Percentiles rank a stretch among this genome's conserved stretches.
These are phyloP conservation scores for Passalora sequoiae DNA, from an alignment of 2,329 filamentous ascomycete species.

Conservation along the genomic window DNA sequence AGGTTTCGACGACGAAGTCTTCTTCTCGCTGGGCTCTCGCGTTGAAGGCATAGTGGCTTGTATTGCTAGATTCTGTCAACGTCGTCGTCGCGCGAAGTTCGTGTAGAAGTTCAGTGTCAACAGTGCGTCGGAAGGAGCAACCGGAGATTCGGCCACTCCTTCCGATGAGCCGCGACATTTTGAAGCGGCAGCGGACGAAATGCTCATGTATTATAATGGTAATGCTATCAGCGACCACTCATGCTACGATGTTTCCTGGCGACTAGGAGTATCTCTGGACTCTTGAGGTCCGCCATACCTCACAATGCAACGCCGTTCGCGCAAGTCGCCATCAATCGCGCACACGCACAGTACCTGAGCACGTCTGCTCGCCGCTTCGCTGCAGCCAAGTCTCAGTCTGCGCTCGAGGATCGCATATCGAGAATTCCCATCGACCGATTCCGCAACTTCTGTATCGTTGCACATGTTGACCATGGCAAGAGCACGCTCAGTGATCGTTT, in stretches of 20 bases:
- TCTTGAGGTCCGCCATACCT: conserved; percentile 15
- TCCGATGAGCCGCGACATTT: no score
- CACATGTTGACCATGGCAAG: conserved; percentile 98
- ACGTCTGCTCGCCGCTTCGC: conserved; percentile 15
- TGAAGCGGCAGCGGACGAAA: no score
- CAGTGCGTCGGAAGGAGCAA: neutral
- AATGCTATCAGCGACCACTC: conserved; percentile 25
- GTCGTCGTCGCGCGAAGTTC: conserved; percentile 1
- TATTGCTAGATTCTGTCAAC: neutral
- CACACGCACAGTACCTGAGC: conserved; percentile 3
- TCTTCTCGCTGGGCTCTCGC: conserved; percentile 1
- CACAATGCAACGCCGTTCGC: conserved; percentile 5
- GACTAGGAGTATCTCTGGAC: conserved; percentile 20
- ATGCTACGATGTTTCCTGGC: conserved; percentile 47
- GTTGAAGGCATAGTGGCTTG: conserved; percentile 14
- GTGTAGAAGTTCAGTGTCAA: conserved; percentile 1
- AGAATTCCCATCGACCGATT: conserved; percentile 73
- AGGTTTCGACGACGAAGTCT: conserved; percentile 1
- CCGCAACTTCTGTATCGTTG: conserved; percentile 97
- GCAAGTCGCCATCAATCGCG: conserved; percentile 7
- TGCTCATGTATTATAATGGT: no score
- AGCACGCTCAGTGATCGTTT: conserved; percentile 90
- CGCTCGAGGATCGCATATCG: conserved; percentile 61
- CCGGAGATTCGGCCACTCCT: no score
- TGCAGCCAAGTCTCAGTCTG: conserved; percentile 40